Evolutionary conservation across 2,329 filamentous ascomycete genomes (phyloP).

Genomic region (Didymosphaeria variabile): DNA sequence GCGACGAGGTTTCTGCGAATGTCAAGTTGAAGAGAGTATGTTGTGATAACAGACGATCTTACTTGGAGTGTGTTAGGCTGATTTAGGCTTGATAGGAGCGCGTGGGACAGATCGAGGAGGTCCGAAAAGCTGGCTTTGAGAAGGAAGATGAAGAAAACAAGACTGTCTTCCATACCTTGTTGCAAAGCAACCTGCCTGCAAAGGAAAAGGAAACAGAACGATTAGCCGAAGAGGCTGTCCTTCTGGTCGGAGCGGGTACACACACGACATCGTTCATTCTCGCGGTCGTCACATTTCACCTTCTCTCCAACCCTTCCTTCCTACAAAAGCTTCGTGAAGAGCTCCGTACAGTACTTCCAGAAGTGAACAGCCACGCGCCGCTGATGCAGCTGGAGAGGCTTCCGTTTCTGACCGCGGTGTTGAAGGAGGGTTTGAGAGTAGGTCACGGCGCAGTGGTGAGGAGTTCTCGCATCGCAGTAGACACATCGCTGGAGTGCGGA

Average conservation of each 20-base stretch:
- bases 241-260: constrained; percentile 38
- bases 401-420: constrained; percentile 43
- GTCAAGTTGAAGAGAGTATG: constrained; percentile 17
- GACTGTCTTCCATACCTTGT: constrained; percentile 23
- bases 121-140: not conserved
- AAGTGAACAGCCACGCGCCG: constrained; percentile 27
- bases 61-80: not conserved
- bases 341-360: constrained; percentile 26
- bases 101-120: constrained; percentile 20
- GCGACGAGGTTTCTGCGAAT: constrained; percentile 19
- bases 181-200: constrained; percentile 18
- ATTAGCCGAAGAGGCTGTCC: constrained; percentile 33
- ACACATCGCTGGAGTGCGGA: constrained; percentile 28
- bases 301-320: constrained; percentile 41
- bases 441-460: constrained; percentile 39
- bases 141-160: constrained; percentile 7
- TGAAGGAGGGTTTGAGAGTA: constrained; percentile 49
- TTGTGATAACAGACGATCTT: not conserved
- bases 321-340: constrained; percentile 33
- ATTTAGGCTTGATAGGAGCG: constrained; percentile 11
- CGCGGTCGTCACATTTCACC: constrained; percentile 43
- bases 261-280: constrained; percentile 41
- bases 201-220: constrained; percentile 29
- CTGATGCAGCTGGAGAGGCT: constrained; percentile 36
- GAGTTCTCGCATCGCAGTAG: constrained; percentile 31